Base-by-base conservation (phyloP, 108 stramenopile genomes). In the Fragilariopsis cylindrus region DNA sequence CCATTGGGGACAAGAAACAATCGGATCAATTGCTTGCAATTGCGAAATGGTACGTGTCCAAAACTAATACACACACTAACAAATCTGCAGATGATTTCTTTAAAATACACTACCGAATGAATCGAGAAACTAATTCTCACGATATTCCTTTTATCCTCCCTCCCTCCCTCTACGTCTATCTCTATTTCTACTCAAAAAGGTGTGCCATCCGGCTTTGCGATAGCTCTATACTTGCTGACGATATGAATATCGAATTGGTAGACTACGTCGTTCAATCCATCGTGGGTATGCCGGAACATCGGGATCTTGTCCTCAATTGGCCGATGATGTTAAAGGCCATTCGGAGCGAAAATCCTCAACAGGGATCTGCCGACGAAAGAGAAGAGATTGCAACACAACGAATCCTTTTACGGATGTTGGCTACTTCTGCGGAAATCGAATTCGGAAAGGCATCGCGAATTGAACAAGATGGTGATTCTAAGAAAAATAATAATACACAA, bases 221-320 rank as follows among this genome's bases (percentile, higher is more conserved):
- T 60, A 88, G 91, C 30, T 50, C 75, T n/a, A 73, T 92, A 30
- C 90, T 85, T 7, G 40, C 91, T 7, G 84, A 91, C 53, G 76
- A 88, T 53, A 87, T 95, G 41, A 81, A 80, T 21, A 76, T 91
- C 60, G 78, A 92, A 21, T 56, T 85, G 4, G 79, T 82, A 8
- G 90, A 92, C 73, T 83, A 76, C 64, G 67, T 93, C n/a, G 90
- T 96, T 15, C 67, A 90, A 30, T 91, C 91, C 54, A 76, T 96
- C 42, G 80, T 85, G 8, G 69, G 56, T 47, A 89, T 91, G 81
- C 87, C 90, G 8, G 89, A 93, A 71, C 87, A 92, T 72, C 69
- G 71, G 7, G 54, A 65, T 19, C 70, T 96, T 54, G 79, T 86
- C 12, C 84, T 82, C 21, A 87, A 88, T 69, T 93, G 90, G 91